Evolutionary conservation across 257 asterid species (phyloP), one percentile per base, ranked within the genome.

Genomic region (Solanum gracilifrons): DNA sequence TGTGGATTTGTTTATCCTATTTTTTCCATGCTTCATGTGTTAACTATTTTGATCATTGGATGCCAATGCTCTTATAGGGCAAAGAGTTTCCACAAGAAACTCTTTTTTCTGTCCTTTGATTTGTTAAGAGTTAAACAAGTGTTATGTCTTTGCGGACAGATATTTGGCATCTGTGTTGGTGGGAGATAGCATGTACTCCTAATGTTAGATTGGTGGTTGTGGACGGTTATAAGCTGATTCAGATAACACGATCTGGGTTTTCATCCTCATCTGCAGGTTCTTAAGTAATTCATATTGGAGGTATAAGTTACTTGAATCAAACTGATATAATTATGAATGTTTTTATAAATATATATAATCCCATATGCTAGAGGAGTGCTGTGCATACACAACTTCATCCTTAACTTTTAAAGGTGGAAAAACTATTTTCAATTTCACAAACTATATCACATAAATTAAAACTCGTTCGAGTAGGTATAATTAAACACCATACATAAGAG

Each of bases 121-220:
- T 71, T 31, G 77, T 27, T 1, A 12, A 68, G 75, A 29, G 36
- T 68, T 27, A 21, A 68, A 68, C 36, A 0, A 69, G 36, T 13
- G 23, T 0, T 27, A 6, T 13, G 7, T 69, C 37, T 62, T 62
- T 0, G 1, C 0, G 31, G 31, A 23, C 15, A n/a, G 32, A 0
- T n/a, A 62, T 58, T 7, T 58, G 12, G 0, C n/a, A 51, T 18
- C 0, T 51, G 4, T 18, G 23, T 20, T 20, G 11, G n/a, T 55
- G 12, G 5, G 66, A 55, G 66, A 20, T 55, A 20, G 12, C 64
- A 20, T 0, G 5, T 55, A 55, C 64, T 55, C 64, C 0, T 55
- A 55, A 20, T 0, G 0, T 55, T 55, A 55, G 4, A 51, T 51
- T 6, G 62, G 23, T 51, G n/a, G 23, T 51, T 55, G n/a, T 21